A percentile compares a stretch with the other conserved stretches of the same genome.
Evolutionary conservation across 805 yeast species (phyloP).

Genomic region (Saturnispora saitoi): DNA sequence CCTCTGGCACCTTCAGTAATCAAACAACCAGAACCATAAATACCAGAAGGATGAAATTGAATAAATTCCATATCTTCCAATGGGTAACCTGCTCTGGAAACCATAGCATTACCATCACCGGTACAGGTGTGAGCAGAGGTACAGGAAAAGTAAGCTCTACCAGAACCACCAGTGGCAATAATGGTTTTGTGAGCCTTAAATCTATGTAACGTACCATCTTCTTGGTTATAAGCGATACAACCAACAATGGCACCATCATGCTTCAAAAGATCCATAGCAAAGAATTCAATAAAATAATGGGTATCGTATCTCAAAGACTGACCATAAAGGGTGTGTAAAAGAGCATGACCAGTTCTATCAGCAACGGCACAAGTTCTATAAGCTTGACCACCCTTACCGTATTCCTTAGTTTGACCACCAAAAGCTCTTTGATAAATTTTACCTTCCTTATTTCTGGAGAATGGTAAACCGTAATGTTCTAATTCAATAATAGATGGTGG

Average conservation of each 20-base stretch:
- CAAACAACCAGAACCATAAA: slow-evolving; percentile 97
- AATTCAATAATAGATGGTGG: slow-evolving; percentile 91
- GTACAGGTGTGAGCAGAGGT: slow-evolving; percentile 99
- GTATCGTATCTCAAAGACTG: slow-evolving; percentile 95
- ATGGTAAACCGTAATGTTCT: slow-evolving; percentile 98
- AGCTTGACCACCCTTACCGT: slow-evolving; percentile 98
- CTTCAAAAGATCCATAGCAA: slow-evolving; percentile 89
- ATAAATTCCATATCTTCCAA: slow-evolving; percentile 95
- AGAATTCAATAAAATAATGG: slow-evolving; percentile 95
- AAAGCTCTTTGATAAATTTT: slow-evolving; percentile 97
- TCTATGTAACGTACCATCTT: slow-evolving; percentile 97
- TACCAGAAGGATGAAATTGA: slow-evolving; percentile 99
- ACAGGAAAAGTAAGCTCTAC: slow-evolving; percentile 97
- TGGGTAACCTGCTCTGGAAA: slow-evolving; percentile 95
- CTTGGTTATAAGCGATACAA: slow-evolving; percentile 95
- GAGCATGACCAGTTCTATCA: slow-evolving; percentile 97
- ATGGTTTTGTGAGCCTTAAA: slow-evolving; percentile 95
- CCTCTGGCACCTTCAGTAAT: slow-evolving; percentile 99
- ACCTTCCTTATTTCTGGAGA: slow-evolving; percentile 94
- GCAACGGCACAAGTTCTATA: slow-evolving; percentile 99
- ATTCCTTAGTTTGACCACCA: slow-evolving; percentile 94
- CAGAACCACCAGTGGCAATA: slow-evolving; percentile 98
- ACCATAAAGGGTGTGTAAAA: slow-evolving; percentile 91
- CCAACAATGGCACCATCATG: slow-evolving; percentile 95
- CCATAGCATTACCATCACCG: slow-evolving; percentile 99